Evolutionary conservation across 23 red algal genomes (phyloP).

Genomic region (Gracilaria domingensis): DNA sequence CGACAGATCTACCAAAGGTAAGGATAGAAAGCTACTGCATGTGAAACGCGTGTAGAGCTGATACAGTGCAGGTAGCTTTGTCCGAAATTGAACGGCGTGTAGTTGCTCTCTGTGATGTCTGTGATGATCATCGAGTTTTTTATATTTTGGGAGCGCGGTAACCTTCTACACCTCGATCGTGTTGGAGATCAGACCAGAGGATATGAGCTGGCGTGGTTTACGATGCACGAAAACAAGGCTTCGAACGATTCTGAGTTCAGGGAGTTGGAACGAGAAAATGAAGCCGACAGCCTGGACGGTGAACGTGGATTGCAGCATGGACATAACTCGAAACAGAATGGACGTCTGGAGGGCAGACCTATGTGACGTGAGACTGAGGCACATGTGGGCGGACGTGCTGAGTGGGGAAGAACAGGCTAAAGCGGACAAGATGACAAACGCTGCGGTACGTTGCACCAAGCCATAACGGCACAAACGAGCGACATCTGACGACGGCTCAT

Average conservation of each 20-base stretch:
- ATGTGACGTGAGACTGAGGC: slow-evolving; percentile 14
- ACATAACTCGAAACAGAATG: neutral
- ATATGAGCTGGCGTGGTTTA: neutral
- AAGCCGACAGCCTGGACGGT: neutral
- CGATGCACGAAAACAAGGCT: neutral
- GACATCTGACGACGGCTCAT: neutral
- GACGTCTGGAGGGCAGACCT: slow-evolving; percentile 20
- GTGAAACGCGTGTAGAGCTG: no score
- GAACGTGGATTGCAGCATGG: neutral
- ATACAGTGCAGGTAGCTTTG: no score
- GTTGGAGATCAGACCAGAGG: no score
- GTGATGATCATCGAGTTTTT: no score
- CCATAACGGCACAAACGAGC: neutral
- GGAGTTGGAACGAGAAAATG: neutral
- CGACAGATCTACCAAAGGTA: no score
- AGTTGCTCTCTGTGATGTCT: no score
- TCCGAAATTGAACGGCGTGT: no score
- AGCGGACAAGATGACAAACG: neutral
- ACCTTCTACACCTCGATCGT: no score
- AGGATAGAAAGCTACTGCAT: no score
- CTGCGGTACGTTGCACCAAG: neutral
- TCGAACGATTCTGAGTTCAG: neutral
- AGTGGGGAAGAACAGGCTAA: neutral
- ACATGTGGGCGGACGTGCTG: slow-evolving; percentile 6
- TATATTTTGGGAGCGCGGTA: no score